A percentile compares a stretch with the other conserved stretches of the same genome.
Evolutionary conservation across 345 rosid genomes (phyloP).

Genomic region (Acer negundo): DNA sequence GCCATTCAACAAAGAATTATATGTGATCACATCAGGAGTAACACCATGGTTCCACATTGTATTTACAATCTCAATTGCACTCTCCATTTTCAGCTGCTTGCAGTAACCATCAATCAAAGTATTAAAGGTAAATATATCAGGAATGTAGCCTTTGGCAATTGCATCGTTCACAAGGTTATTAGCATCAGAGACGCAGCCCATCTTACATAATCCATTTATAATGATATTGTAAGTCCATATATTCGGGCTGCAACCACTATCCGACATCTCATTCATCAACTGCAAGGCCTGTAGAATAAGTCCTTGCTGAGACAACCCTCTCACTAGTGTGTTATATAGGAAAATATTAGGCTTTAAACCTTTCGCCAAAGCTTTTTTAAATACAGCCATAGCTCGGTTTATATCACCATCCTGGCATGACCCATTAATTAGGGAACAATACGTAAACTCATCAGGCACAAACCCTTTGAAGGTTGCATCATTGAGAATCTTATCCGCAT

Average conservation of each 20-base stretch:
- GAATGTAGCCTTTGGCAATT: conserved; percentile 67
- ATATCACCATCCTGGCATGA: conserved; percentile 67
- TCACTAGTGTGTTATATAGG: conserved; percentile 71
- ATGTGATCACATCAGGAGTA: conserved; percentile 81
- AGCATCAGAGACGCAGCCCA: conserved; percentile 89
- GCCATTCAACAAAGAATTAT: conserved; percentile 85
- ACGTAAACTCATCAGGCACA: conserved; percentile 78
- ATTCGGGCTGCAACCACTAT: conserved; percentile 60
- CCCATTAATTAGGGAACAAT: conserved; percentile 71
- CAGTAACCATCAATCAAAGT: conserved; percentile 86
- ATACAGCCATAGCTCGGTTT: conserved; percentile 68
- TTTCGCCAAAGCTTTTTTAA: conserved; percentile 54
- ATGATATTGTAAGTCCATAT: conserved; percentile 83
- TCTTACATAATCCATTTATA: conserved; percentile 82
- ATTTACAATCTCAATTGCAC: conserved; percentile 62
- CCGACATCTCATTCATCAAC: conserved; percentile 68
- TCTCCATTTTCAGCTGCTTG: conserved; percentile 72
- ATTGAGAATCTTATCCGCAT: conserved; percentile 67
- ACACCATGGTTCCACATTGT: conserved; percentile 69
- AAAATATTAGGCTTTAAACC: conserved; percentile 61
- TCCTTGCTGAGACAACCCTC: conserved; percentile 79
- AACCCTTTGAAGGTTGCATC: conserved; percentile 78
- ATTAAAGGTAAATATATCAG: conserved; percentile 85
- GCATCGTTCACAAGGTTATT: conserved; percentile 62
- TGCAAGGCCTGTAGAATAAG: conserved; percentile 70